Percentiles rank a stretch among this genome's conserved stretches.
phyloP scores from a whole-genome alignment of 345 rosid genomes.

The Jatropha curcas region DNA sequence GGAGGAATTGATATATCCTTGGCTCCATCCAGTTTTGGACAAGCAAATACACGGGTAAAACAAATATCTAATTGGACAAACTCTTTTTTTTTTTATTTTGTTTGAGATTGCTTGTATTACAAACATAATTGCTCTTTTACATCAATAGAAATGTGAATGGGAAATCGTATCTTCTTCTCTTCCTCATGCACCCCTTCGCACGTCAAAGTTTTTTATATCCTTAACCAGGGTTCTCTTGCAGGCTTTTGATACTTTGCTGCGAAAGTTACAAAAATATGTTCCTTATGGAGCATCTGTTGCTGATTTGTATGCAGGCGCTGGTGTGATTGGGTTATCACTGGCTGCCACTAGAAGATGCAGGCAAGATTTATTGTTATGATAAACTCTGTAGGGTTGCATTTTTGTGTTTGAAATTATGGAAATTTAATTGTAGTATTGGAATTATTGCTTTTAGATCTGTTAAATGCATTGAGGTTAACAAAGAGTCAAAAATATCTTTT shows the following conservation, averaged over 20 bases:
- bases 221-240: slow-evolving; percentile 28
- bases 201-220: neutral
- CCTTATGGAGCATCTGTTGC: slow-evolving; percentile 84
- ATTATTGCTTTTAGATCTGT: slow-evolving; percentile 59
- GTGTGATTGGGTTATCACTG: slow-evolving; percentile 88
- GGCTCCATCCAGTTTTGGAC: slow-evolving; percentile 95
- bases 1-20: slow-evolving; percentile 92
- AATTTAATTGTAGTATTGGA: slow-evolving; percentile 16
- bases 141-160: neutral
- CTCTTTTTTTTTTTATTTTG: slow-evolving; percentile 2
- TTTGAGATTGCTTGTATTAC: slow-evolving; percentile 1
- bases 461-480: slow-evolving; percentile 89
- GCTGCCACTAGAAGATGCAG: slow-evolving; percentile 87
- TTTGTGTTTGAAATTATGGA: slow-evolving; percentile 4
- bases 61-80: neutral
- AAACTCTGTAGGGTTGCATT: neutral
- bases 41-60: slow-evolving; percentile 84
- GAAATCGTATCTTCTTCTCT: neutral
- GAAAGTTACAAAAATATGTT: slow-evolving; percentile 83
- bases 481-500: slow-evolving; percentile 84
- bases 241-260: slow-evolving; percentile 80
- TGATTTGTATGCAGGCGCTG: slow-evolving; percentile 97
- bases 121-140: neutral
- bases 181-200: neutral
- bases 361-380: slow-evolving; percentile 40